phyloP scores from a whole-genome alignment of 1,284 basidiomycete species.

The Cryptococcus hybrid region DNA sequence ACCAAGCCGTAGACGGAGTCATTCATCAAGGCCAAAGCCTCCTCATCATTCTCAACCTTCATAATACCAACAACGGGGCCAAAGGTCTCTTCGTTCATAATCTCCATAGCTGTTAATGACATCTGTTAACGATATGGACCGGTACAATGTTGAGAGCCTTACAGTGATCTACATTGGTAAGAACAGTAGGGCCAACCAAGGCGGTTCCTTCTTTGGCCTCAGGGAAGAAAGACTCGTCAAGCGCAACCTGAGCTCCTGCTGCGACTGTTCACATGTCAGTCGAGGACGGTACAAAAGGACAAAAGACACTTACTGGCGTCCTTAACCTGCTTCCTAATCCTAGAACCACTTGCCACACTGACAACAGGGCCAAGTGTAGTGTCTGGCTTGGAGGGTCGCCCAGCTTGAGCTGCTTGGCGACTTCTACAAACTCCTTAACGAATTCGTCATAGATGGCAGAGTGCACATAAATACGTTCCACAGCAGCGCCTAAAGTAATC shows the following conservation, averaged over 20 bases:
- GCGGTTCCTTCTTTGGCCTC: slow-evolving; percentile 69
- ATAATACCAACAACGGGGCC: slow-evolving; percentile 78
- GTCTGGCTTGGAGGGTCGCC: slow-evolving; percentile 70
- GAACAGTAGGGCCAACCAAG: slow-evolving; percentile 83
- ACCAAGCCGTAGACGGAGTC: slow-evolving; percentile 87
- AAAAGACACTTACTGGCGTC: slow-evolving; percentile 64
- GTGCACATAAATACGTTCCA: slow-evolving; percentile 90
- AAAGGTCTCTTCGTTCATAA: slow-evolving; percentile 84
- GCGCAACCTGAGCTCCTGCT: slow-evolving; percentile 71
- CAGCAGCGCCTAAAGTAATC: slow-evolving; percentile 27
- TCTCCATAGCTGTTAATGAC: slow-evolving; percentile 67
- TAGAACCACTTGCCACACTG: slow-evolving; percentile 74
- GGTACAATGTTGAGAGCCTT: slow-evolving; percentile 41
- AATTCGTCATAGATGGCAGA: slow-evolving; percentile 77
- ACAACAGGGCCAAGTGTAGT: slow-evolving; percentile 90
- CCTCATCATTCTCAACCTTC: slow-evolving; percentile 66
- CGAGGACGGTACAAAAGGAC: not conserved
- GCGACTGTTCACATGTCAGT: slow-evolving; percentile 55
- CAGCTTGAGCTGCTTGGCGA: slow-evolving; percentile 77
- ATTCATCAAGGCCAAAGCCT: slow-evolving; percentile 88
- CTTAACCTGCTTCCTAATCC: slow-evolving; percentile 78
- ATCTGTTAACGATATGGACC: slow-evolving; percentile 7
- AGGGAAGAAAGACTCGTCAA: slow-evolving; percentile 70
- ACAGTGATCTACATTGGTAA: slow-evolving; percentile 85
- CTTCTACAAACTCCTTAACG: slow-evolving; percentile 68